These are phyloP conservation scores for Nicotiana obtusifolia DNA, from an alignment of 257 asterid species.

Conservation along the genomic window DNA sequence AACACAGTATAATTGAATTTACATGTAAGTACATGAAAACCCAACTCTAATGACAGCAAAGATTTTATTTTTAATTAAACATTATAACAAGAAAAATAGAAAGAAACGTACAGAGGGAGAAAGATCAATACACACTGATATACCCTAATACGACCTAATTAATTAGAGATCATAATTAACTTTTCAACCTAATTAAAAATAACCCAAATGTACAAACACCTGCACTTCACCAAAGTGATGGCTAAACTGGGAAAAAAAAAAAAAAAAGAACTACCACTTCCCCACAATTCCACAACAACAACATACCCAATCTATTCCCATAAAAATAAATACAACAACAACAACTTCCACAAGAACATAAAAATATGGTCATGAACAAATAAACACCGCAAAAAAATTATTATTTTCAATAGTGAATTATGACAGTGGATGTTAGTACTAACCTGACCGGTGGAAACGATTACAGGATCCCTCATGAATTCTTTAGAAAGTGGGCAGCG, in stretches of 20 bases:
- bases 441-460: conserved; percentile 84
- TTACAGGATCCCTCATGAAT: conserved; percentile 89
- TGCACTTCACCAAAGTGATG: background rate
- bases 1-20: background rate
- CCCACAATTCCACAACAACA: background rate
- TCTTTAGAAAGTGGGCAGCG: conserved; percentile 79
- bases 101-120: background rate
- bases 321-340: background rate
- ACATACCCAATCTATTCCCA: no score
- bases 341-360: background rate
- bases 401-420: background rate
- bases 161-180: background rate
- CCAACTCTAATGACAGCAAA: background rate
- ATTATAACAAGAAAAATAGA: no score
- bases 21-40: background rate
- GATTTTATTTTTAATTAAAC: background rate
- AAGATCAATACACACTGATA: background rate
- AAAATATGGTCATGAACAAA: background rate
- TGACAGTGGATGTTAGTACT: background rate
- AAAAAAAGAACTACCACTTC: background rate
- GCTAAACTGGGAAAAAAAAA: background rate
- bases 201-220: background rate
- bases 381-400: background rate
- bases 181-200: background rate
- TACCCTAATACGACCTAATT: background rate